These are phyloP conservation scores for Neopestalotiopsis clavispora DNA, from an alignment of 2,329 filamentous ascomycete species.

Conservation along the genomic window DNA sequence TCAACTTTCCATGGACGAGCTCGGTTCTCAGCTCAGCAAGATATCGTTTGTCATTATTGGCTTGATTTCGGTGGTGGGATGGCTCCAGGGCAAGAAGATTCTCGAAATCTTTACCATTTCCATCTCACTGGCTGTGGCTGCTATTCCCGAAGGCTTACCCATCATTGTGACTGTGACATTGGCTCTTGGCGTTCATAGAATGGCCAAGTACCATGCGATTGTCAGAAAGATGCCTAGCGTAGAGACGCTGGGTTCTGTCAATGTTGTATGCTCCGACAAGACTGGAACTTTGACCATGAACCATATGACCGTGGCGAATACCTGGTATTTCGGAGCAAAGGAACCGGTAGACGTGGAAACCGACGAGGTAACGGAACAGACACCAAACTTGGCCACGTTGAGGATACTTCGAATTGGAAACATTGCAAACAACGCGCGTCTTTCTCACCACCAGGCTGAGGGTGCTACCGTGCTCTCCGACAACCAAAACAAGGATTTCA, in stretches of 20 bases:
- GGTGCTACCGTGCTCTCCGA: slow-evolving; percentile 84
- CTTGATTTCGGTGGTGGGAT: slow-evolving; percentile 88
- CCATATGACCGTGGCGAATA: slow-evolving; percentile 95
- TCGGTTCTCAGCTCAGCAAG: slow-evolving; percentile 94
- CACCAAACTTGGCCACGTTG: slow-evolving; percentile 74
- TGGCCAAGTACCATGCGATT: slow-evolving; percentile 95
- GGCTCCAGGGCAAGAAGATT: slow-evolving; percentile 85
- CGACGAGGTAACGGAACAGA: slow-evolving; percentile 57
- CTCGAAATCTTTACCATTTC: slow-evolving; percentile 98
- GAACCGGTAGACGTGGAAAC: slow-evolving; percentile 57
- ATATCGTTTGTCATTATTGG: slow-evolving; percentile 95
- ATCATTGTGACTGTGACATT: slow-evolving; percentile 98
- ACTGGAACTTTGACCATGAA: slow-evolving; percentile 95
- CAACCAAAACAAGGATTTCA: slow-evolving; percentile 70
- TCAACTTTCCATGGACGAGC: slow-evolving; percentile 95
- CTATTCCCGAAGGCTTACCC: slow-evolving; percentile 92
- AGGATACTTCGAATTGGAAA: slow-evolving; percentile 91
- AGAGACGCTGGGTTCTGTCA: slow-evolving; percentile 96
- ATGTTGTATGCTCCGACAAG: slow-evolving; percentile 99
- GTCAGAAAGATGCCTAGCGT: slow-evolving; percentile 95
- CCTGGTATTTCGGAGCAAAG: slow-evolving; percentile 87
- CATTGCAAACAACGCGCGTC: slow-evolving; percentile 90
- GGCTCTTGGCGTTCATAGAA: slow-evolving; percentile 90
- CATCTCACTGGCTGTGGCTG: slow-evolving; percentile 93
- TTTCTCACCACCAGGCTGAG: slow-evolving; percentile 63